Evolutionary conservation across 495 filamentous ascomycete species (phyloP), one percentile per base, ranked within the genome.

Genomic region (Margaritispora aquatica): DNA sequence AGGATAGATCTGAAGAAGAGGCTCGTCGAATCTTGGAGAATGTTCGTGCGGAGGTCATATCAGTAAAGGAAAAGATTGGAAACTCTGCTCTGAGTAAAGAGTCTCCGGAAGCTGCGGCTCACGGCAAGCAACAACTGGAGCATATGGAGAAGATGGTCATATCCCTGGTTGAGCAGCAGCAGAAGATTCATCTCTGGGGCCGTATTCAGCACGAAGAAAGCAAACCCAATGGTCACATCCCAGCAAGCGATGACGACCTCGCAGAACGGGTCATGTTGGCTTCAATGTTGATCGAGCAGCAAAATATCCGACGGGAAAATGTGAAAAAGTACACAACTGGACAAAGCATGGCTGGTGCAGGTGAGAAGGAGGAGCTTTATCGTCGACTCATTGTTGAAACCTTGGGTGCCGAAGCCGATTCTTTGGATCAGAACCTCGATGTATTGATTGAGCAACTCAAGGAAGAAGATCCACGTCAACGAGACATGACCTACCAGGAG

Each of bases 1-100:
- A 80, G 63, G 78, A 85, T 31, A 73, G 75, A 15, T 82, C 82
- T 22, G 74, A 81, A 48, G 71, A 68, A 26, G 84, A 87, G 49
- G 82, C 83, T 2, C 71, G 77, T 44, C 77, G 82, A 3, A 78
- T 87, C 49, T 69, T 83, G 10, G 63, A 61, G 22, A 79, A 78
- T 57, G 77, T 82, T 2, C 73, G 80, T 34, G 76, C 71, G 9
- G 85, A 88, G 63, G 66, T 85, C 15, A 72, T 74, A 4, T 72
- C 71, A 7, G 70, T 84, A 21, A 73, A 71, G 22, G 70, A 74
- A 26, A 70, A 80, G 56, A 72, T 81, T 23, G 66, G 74, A 22
- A 81, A 83, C 23, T 66, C 82, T 5, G 70, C 76, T 23, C 61
- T 63, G 8, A 68, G 72, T 31, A 41, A 44, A 11, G 66, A 66